These are phyloP conservation scores for Elaeagnus macrophylla DNA, from an alignment of 306 rosid genomes.

Conservation along the genomic window DNA sequence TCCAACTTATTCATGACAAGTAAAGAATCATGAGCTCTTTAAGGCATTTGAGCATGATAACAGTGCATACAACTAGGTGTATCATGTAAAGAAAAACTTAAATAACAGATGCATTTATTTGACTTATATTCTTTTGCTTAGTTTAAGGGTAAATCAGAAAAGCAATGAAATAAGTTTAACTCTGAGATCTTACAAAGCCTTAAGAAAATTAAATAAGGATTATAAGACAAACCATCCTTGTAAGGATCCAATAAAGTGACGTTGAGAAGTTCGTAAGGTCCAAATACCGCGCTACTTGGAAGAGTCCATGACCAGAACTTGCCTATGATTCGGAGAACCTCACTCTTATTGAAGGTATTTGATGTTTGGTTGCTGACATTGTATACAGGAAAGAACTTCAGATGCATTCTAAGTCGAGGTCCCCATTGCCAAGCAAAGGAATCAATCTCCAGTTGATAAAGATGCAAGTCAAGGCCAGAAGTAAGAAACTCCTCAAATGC, in stretches of 20 bases:
- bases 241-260: slow-evolving; percentile 51
- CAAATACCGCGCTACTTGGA: slow-evolving; percentile 44
- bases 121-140: background rate
- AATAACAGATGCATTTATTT: too few relatives aligned
- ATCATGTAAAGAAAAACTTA: too few relatives aligned
- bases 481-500: slow-evolving; percentile 40
- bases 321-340: slow-evolving; percentile 35
- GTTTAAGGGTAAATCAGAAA: background rate
- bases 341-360: slow-evolving; percentile 34
- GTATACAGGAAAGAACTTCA: slow-evolving; percentile 63
- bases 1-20: too few relatives aligned
- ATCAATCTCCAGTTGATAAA: slow-evolving; percentile 45
- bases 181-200: slow-evolving; percentile 3
- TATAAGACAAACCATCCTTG: slow-evolving; percentile 37
- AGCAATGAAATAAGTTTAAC: slow-evolving; percentile 1
- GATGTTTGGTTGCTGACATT: slow-evolving; percentile 5
- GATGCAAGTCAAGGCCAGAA: slow-evolving; percentile 25
- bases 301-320: slow-evolving; percentile 42
- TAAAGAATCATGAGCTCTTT: too few relatives aligned
- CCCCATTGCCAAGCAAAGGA: slow-evolving; percentile 48
- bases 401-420: slow-evolving; percentile 58
- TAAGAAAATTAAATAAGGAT: slow-evolving; percentile 14
- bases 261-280: slow-evolving; percentile 84
- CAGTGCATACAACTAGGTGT: too few relatives aligned
- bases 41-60: too few relatives aligned